Conservation (phyloP, 306 rosid species). For the Cicer bijugum region DNA sequence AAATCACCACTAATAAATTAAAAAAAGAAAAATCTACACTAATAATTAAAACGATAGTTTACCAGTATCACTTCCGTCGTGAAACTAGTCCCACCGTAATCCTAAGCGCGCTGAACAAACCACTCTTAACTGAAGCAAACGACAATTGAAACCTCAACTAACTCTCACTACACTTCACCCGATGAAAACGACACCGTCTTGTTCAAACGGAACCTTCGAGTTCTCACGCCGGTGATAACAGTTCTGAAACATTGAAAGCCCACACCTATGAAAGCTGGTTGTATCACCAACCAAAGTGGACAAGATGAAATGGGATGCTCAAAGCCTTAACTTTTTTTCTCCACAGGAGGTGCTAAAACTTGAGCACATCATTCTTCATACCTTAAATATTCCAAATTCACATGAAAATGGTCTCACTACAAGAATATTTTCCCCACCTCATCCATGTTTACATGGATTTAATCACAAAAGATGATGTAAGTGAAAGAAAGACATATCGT, state of each 20-base stretch:
- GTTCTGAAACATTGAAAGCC: constrained; percentile 11
- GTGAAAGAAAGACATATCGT: neutral
- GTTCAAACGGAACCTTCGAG: constrained; percentile 35
- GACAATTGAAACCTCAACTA: constrained; percentile 42
- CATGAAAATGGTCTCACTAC: neutral
- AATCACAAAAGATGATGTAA: neutral
- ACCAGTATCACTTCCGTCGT: neutral
- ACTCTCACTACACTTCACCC: constrained; percentile 12
- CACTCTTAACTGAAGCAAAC: neutral
- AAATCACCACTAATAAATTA: too few relatives aligned
- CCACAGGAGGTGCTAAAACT: neutral
- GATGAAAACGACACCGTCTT: constrained; percentile 36
- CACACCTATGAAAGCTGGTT: neutral
- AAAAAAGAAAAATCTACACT: too few relatives aligned
- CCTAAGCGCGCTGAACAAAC: neutral
- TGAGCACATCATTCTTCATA: neutral
- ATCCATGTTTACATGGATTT: too few relatives aligned
- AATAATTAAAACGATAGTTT: too few relatives aligned
- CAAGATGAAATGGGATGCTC: neutral
- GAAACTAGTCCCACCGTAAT: neutral
- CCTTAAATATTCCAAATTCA: too few relatives aligned
- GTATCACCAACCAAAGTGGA: neutral
- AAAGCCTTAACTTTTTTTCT: too few relatives aligned
- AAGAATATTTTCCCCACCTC: neutral
- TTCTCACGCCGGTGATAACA: constrained; percentile 27